Conservation (phyloP, 257 asterid genomes). For the Solanum lycopersicoides region DNA sequence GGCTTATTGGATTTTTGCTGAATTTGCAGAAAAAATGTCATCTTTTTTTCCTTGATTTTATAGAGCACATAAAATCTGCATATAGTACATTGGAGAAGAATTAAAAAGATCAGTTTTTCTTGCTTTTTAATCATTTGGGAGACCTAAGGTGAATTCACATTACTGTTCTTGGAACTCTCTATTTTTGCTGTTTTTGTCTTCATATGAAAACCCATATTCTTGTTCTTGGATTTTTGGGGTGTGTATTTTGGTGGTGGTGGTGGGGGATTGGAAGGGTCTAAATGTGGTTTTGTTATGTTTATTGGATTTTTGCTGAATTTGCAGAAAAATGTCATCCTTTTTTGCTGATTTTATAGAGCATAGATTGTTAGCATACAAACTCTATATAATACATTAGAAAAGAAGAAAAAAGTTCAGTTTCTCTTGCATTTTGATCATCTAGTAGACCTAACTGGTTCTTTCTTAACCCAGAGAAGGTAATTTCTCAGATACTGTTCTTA, state of each 20-base stretch:
- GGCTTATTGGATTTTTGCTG: neutral
- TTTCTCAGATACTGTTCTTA: neutral
- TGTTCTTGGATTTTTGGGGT: neutral
- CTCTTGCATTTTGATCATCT: neutral
- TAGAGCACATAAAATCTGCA: neutral
- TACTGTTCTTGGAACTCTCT: neutral
- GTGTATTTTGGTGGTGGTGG: neutral
- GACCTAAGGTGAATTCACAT: neutral
- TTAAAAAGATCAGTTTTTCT: neutral
- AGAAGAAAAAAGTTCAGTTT: neutral
- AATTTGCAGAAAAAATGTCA: neutral
- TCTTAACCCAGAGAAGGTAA: neutral
- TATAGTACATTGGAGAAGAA: neutral
- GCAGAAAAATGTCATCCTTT: neutral
- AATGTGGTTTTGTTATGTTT: neutral
- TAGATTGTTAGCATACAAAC: neutral
- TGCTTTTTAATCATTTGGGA: neutral
- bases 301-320: neutral
- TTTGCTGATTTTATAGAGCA: neutral
- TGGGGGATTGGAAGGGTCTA: neutral
- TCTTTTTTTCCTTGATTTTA: neutral
- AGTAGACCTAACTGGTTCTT: neutral
- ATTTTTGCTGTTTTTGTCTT: neutral
- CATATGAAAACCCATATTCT: neutral
- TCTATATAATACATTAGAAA: neutral